Evolutionary conservation across 2,329 filamentous ascomycete species (phyloP).

Genomic region (Fusarium nurragi): DNA sequence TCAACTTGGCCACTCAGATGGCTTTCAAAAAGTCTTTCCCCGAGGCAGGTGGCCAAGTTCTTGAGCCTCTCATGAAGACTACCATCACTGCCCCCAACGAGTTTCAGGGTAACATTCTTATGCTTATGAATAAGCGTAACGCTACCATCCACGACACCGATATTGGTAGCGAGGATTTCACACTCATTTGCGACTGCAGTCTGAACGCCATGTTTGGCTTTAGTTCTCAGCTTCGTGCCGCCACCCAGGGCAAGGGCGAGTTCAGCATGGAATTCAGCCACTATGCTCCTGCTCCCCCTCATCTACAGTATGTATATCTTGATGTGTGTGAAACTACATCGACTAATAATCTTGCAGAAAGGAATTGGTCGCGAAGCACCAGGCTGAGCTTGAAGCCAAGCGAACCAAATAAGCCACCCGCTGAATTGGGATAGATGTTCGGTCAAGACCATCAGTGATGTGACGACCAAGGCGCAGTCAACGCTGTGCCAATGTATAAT

Average conservation of each 20-base stretch:
- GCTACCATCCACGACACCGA: slow-evolving; percentile 96
- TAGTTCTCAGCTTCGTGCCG: slow-evolving; percentile 86
- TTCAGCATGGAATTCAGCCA: slow-evolving; percentile 99
- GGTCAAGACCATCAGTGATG: slow-evolving; percentile 5
- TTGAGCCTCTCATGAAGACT: slow-evolving; percentile 98
- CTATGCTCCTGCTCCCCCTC: slow-evolving; percentile 85
- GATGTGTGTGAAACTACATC: background rate
- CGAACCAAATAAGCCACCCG: slow-evolving; percentile 57
- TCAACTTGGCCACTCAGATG: slow-evolving; percentile 93
- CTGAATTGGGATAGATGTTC: background rate
- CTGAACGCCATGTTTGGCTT: slow-evolving; percentile 99
- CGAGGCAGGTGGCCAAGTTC: slow-evolving; percentile 80
- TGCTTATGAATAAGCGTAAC: slow-evolving; percentile 95
- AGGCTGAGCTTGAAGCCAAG: slow-evolving; percentile 68
- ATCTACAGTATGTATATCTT: slow-evolving; percentile 77
- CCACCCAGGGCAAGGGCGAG: slow-evolving; percentile 98
- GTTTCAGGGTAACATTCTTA: slow-evolving; percentile 96
- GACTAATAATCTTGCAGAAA: slow-evolving; percentile 54
- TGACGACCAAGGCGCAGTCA: slow-evolving; percentile 11
- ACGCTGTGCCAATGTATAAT: slow-evolving; percentile 37
- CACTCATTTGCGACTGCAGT: slow-evolving; percentile 88
- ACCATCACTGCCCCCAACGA: slow-evolving; percentile 95
- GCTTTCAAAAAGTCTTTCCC: slow-evolving; percentile 95
- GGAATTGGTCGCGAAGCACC: slow-evolving; percentile 67
- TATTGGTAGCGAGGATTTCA: slow-evolving; percentile 93